Evolutionary conservation across 2,329 filamentous ascomycete genomes (phyloP).

Genomic region (Pseudocercospora ulei): DNA sequence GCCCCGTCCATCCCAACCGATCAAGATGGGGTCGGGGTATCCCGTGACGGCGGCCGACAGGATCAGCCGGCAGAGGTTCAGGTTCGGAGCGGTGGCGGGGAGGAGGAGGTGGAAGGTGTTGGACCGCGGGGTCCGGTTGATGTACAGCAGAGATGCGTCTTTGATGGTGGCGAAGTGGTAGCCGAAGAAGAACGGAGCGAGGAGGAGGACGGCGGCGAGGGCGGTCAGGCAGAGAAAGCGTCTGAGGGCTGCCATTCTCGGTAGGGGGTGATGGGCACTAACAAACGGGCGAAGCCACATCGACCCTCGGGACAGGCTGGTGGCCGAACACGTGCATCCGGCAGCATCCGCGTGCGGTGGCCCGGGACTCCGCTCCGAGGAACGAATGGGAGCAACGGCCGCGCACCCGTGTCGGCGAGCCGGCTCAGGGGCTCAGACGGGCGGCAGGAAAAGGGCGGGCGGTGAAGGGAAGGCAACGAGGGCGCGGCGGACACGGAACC

Average conservation of each 20-base stretch:
- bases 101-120: constrained; percentile 19
- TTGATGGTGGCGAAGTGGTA: constrained; percentile 21
- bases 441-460: not conserved
- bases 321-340: not conserved
- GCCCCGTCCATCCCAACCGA: constrained; percentile 25
- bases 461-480: not conserved
- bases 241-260: constrained; percentile 15
- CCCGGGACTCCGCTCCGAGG: not conserved
- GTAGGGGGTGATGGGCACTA: not conserved
- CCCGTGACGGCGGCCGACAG: constrained; percentile 22
- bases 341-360: not conserved
- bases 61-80: constrained; percentile 22
- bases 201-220: constrained; percentile 12
- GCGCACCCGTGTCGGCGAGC: no score
- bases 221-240: constrained; percentile 16
- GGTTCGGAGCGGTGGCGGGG: constrained; percentile 19
- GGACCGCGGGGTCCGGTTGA: constrained; percentile 14
- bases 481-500: no score
- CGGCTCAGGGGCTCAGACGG: no score
- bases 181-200: constrained; percentile 21
- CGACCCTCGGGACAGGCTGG: not conserved
- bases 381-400: not conserved
- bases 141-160: constrained; percentile 13
- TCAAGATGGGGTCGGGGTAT: constrained; percentile 27
- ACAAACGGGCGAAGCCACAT: no score